These are phyloP conservation scores for Naganishia antarctica DNA, from an alignment of 768 basidiomycete genomes.

Conservation along the genomic window DNA sequence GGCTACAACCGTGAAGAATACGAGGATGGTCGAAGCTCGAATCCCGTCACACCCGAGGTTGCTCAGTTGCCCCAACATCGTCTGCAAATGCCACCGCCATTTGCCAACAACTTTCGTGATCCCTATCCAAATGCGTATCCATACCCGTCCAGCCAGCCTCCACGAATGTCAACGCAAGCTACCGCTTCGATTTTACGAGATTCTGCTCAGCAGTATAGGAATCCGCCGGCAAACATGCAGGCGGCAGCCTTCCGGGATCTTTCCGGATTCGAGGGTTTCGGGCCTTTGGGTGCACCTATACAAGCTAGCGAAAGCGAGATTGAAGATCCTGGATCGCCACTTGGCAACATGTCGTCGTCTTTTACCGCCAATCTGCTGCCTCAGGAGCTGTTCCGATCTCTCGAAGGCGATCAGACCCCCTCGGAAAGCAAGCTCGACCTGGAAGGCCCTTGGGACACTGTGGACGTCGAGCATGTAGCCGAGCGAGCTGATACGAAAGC, in stretches of 20 bases:
- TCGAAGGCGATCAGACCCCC: conserved; percentile 46
- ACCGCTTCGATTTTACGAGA: conserved; percentile 12
- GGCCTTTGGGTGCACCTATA: conserved; percentile 35
- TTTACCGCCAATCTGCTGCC: conserved; percentile 49
- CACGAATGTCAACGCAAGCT: background rate
- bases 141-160: conserved; percentile 7
- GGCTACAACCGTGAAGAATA: background rate
- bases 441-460: conserved; percentile 10
- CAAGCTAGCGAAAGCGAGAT: conserved; percentile 10
- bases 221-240: background rate
- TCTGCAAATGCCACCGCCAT: background rate
- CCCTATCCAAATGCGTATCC: background rate
- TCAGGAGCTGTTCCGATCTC: conserved; percentile 47
- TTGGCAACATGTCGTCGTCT: conserved; percentile 45
- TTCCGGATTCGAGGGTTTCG: conserved; percentile 48
- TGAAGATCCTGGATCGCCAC: conserved; percentile 48
- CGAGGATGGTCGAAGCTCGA: conserved; percentile 19
- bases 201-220: conserved; percentile 12
- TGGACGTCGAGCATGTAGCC: background rate
- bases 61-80: conserved; percentile 5
- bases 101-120: conserved; percentile 2
- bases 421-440: conserved; percentile 29
- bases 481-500: conserved; percentile 11
- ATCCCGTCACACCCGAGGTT: conserved; percentile 31
- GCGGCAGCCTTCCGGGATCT: conserved; percentile 36